Conservation (phyloP, 1,284 basidiomycete genomes). For the Irpex sp. region DNA sequence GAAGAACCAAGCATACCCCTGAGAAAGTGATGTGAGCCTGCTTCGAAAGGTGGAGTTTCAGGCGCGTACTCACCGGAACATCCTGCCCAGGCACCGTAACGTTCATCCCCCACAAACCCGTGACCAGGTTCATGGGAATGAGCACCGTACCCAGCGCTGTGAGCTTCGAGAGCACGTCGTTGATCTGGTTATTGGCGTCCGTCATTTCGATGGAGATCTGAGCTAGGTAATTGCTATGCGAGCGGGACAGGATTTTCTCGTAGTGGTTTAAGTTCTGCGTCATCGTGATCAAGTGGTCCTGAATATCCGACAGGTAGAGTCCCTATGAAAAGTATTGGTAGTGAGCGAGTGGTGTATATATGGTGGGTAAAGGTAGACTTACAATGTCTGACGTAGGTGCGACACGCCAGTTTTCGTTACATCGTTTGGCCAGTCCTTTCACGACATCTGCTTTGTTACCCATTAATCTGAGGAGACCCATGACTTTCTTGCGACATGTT, state of each 20-base stretch:
- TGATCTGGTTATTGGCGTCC: constrained; percentile 99
- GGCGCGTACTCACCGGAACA: constrained; percentile 15
- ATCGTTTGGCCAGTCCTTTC: constrained; percentile 95
- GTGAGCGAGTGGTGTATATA: neutral
- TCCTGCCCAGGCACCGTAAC: constrained; percentile 88
- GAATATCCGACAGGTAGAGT: constrained; percentile 91
- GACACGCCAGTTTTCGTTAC: constrained; percentile 98
- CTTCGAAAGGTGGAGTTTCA: too few relatives aligned
- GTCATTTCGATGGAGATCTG: constrained; percentile 99
- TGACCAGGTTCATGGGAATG: constrained; percentile 94
- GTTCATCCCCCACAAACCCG: constrained; percentile 91
- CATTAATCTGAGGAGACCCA: constrained; percentile 94
- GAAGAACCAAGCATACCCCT: constrained; percentile 73
- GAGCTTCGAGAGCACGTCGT: constrained; percentile 97
- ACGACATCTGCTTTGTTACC: constrained; percentile 99
- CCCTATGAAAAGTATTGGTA: constrained; percentile 45
- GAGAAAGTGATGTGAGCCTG: constrained; percentile 18
- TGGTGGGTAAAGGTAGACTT: constrained; percentile 22
- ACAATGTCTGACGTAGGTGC: constrained; percentile 98
- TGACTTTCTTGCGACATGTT: constrained; percentile 98
- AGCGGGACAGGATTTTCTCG: constrained; percentile 97
- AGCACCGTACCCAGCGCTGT: constrained; percentile 97
- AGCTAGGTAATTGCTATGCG: constrained; percentile 98
- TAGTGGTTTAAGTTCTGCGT: constrained; percentile 99
- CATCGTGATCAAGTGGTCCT: constrained; percentile 99